phyloP scores from a whole-genome alignment of 1,284 basidiomycete genomes.

The Coniferiporia sulphurascens region DNA sequence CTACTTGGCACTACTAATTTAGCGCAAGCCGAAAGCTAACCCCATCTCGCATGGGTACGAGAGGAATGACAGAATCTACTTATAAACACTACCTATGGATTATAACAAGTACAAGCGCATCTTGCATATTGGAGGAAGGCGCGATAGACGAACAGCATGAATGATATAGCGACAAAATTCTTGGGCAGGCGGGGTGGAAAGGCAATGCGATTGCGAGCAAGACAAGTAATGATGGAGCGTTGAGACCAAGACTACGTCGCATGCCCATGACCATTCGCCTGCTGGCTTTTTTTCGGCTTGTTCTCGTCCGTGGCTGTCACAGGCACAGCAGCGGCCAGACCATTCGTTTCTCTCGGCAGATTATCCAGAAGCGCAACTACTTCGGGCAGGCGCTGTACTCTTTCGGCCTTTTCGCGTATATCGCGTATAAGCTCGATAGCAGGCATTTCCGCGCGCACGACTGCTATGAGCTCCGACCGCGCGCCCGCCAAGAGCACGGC shows the following conservation, averaged over 20 bases:
- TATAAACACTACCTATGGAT: too few relatives aligned
- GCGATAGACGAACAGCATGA: too few relatives aligned
- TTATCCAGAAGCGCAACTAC: neutral
- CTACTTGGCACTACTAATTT: too few relatives aligned
- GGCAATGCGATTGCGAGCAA: neutral
- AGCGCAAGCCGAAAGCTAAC: too few relatives aligned
- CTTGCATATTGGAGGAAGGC: too few relatives aligned
- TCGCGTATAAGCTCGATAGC: slow-evolving; percentile 3
- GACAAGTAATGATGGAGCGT: neutral
- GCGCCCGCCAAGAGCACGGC: neutral
- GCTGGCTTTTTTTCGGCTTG: neutral
- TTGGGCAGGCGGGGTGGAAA: too few relatives aligned
- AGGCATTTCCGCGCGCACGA: neutral
- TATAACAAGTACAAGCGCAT: too few relatives aligned
- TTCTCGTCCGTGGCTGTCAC: neutral
- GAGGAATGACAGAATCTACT: too few relatives aligned
- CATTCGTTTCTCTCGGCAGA: neutral
- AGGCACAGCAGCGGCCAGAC: neutral
- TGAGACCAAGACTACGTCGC: neutral
- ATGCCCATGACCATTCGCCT: neutral
- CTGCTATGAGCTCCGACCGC: slow-evolving; percentile 5
- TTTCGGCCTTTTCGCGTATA: slow-evolving; percentile 5
- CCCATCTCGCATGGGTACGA: too few relatives aligned
- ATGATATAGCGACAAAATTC: too few relatives aligned
- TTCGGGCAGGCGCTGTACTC: neutral